Evolutionary conservation across 805 yeast genomes (phyloP).

Genomic region (Cyberlindnera euphorbiae): DNA sequence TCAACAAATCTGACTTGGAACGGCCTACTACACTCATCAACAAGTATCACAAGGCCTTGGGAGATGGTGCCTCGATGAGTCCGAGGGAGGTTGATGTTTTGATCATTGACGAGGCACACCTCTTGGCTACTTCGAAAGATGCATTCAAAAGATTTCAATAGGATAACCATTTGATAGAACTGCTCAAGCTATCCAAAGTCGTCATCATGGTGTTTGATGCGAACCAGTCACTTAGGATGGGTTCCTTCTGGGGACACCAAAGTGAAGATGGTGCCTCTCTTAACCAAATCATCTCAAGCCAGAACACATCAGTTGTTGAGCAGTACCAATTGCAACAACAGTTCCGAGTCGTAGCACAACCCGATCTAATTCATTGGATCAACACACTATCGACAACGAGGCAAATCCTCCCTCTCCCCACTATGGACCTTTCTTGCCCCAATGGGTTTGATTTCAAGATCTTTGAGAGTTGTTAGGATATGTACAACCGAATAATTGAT

Average conservation of each 20-base stretch:
- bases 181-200: conserved; percentile 35
- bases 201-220: conserved; percentile 41
- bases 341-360: conserved; percentile 37
- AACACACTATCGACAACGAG: conserved; percentile 30
- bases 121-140: conserved; percentile 39
- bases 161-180: conserved; percentile 38
- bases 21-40: conserved; percentile 43
- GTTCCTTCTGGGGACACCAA: conserved; percentile 37
- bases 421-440: conserved; percentile 9
- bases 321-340: conserved; percentile 32
- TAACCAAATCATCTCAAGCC: background rate
- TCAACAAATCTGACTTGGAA: conserved; percentile 35
- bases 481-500: too few relatives aligned
- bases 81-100: conserved; percentile 31
- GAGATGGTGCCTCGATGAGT: too few relatives aligned
- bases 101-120: conserved; percentile 43
- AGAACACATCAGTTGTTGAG: conserved; percentile 5
- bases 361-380: conserved; percentile 39
- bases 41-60: conserved; percentile 11
- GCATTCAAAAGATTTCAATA: conserved; percentile 41
- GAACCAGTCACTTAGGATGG: conserved; percentile 42
- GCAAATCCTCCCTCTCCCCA: conserved; percentile 32
- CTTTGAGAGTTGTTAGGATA: conserved; percentile 38
- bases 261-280: conserved; percentile 36
- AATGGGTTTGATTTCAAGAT: conserved; percentile 30